phyloP scores from a whole-genome alignment of 306 rosid genomes.

The Casuarina glauca region DNA sequence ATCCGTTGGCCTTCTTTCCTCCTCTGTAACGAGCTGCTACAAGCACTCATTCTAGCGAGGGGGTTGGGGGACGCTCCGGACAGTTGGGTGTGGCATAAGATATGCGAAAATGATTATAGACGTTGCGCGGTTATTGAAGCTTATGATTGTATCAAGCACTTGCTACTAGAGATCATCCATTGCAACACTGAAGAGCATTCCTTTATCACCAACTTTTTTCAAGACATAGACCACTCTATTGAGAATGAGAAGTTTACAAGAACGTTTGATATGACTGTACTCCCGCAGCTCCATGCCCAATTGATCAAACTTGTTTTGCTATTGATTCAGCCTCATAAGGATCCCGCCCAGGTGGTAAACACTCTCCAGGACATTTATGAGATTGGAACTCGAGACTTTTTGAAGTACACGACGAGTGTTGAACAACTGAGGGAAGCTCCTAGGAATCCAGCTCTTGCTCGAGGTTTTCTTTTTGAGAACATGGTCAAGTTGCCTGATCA shows the following conservation, averaged over 20 bases:
- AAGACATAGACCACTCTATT: constrained; percentile 84
- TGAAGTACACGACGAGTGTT: constrained; percentile 64
- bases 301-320: constrained; percentile 71
- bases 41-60: constrained; percentile 88
- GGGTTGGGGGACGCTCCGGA: constrained; percentile 77
- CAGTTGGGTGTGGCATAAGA: constrained; percentile 72
- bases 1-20: too few species aligned
- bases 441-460: constrained; percentile 47
- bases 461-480: constrained; percentile 63
- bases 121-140: constrained; percentile 79
- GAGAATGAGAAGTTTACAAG: constrained; percentile 74
- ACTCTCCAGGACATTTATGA: constrained; percentile 88
- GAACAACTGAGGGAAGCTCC: constrained; percentile 86
- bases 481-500: constrained; percentile 33
- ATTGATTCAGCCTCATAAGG: constrained; percentile 59
- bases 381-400: constrained; percentile 70
- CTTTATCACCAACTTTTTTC: constrained; percentile 71
- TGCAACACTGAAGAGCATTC: constrained; percentile 77
- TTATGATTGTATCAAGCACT: constrained; percentile 32
- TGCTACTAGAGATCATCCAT: constrained; percentile 65
- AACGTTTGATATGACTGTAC: constrained; percentile 69
- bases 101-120: constrained; percentile 85
- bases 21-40: too few species aligned
- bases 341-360: constrained; percentile 66
- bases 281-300: constrained; percentile 73